These are phyloP conservation scores for Coprinopsis strossmayeri DNA, from an alignment of 768 basidiomycete genomes.

Conservation along the genomic window DNA sequence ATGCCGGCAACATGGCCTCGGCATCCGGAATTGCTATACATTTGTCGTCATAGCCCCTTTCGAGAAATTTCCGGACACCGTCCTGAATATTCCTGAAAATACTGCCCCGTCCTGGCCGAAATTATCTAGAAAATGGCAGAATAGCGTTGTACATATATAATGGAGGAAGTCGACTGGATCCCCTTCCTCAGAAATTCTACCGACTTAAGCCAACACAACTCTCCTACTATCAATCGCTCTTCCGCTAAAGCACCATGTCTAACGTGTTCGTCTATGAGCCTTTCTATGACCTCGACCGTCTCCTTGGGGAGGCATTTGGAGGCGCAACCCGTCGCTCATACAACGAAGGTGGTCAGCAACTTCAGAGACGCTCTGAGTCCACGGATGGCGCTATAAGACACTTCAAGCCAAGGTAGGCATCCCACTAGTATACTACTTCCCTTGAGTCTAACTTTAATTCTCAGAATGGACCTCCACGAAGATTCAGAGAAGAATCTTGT, in stretches of 20 bases:
- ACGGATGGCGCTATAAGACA: conserved; percentile 15
- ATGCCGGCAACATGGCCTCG: too few species aligned
- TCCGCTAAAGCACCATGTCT: conserved; percentile 10
- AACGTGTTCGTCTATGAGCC: conserved; percentile 12
- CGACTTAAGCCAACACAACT: too few species aligned
- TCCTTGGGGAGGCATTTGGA: conserved; percentile 5
- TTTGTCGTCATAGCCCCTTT: too few species aligned
- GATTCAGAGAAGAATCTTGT: conserved; percentile 38
- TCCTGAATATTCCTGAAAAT: too few species aligned
- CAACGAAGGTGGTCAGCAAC: background rate
- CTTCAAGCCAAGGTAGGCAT: conserved; percentile 26
- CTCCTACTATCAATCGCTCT: too few species aligned
- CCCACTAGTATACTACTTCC: background rate
- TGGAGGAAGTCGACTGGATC: too few species aligned
- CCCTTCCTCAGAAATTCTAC: too few species aligned
- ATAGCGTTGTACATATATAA: too few species aligned
- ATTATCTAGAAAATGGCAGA: too few species aligned
- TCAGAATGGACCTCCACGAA: conserved; percentile 53
- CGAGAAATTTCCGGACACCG: too few species aligned
- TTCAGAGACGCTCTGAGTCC: background rate
- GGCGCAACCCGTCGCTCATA: background rate
- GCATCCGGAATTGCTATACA: too few species aligned
- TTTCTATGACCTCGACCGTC: conserved; percentile 10
- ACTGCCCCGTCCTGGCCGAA: too few species aligned
- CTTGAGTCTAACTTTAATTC: background rate